These are phyloP conservation scores for Colletotrichum aenigma DNA, from an alignment of 2,329 filamentous ascomycete genomes.

Conservation along the genomic window DNA sequence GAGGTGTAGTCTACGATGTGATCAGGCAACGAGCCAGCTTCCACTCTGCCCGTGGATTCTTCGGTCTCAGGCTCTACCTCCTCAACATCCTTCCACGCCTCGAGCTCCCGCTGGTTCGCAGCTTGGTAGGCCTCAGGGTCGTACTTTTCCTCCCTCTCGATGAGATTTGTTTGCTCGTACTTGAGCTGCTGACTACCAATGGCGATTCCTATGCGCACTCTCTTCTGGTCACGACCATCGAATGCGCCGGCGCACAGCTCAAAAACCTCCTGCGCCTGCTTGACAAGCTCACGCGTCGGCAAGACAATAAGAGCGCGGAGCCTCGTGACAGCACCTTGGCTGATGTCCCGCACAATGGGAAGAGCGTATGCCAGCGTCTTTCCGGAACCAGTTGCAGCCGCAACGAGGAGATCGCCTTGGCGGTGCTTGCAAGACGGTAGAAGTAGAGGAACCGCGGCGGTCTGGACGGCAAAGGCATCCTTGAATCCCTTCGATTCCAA, in stretches of 20 bases:
- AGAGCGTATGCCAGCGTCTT: slow-evolving; percentile 93
- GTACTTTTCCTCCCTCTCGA: slow-evolving; percentile 59
- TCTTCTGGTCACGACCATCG: slow-evolving; percentile 60
- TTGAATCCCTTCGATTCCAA: slow-evolving; percentile 73
- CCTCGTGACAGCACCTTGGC: slow-evolving; percentile 65
- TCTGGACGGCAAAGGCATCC: slow-evolving; percentile 79
- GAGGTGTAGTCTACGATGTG: slow-evolving; percentile 71
- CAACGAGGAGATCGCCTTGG: slow-evolving; percentile 83
- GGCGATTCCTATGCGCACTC: slow-evolving; percentile 79
- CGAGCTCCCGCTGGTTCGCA: slow-evolving; percentile 42
- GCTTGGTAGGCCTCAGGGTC: slow-evolving; percentile 64
- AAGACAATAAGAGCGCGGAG: slow-evolving; percentile 85
- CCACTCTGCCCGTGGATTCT: slow-evolving; percentile 32
- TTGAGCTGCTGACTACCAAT: slow-evolving; percentile 81
- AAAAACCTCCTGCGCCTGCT: slow-evolving; percentile 80
- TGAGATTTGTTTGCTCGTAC: slow-evolving; percentile 57
- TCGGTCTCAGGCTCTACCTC: slow-evolving; percentile 43
- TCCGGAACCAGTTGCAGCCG: slow-evolving; percentile 92
- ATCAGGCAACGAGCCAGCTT: slow-evolving; percentile 47
- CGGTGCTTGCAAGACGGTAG: slow-evolving; percentile 66
- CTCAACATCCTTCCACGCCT: slow-evolving; percentile 48
- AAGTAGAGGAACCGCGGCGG: slow-evolving; percentile 79
- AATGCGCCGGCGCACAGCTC: slow-evolving; percentile 73
- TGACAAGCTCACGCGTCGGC: slow-evolving; percentile 88
- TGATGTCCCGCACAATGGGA: slow-evolving; percentile 80